phyloP scores from a whole-genome alignment of 208 protist genomes.

The Wallacemonas rigidus region DNA sequence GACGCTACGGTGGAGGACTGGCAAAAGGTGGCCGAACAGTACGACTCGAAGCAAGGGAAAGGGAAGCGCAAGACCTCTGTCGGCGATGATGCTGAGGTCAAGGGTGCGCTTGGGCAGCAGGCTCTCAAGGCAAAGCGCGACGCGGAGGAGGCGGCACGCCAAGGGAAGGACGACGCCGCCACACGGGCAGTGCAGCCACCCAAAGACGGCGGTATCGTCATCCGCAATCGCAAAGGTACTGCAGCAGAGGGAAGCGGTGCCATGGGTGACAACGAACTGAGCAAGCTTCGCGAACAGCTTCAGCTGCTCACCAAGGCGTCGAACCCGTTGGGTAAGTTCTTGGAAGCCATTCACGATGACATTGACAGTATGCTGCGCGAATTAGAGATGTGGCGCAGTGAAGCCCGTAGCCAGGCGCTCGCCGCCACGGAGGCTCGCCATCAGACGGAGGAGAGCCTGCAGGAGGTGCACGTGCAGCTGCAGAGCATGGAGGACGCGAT shows the following conservation, averaged over 20 bases:
- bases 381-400: slow-evolving; percentile 89
- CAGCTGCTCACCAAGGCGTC: slow-evolving; percentile 90
- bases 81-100: slow-evolving; percentile 59
- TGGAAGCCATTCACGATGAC: slow-evolving; percentile 88
- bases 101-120: slow-evolving; percentile 81
- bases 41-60: slow-evolving; percentile 42
- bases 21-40: slow-evolving; percentile 80
- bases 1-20: slow-evolving; percentile 65
- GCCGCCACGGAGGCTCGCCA: slow-evolving; percentile 77
- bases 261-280: slow-evolving; percentile 75
- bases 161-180: slow-evolving; percentile 36
- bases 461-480: slow-evolving; percentile 79
- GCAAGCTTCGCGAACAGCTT: slow-evolving; percentile 83
- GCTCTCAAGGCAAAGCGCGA: slow-evolving; percentile 82
- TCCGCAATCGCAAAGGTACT: slow-evolving; percentile 50
- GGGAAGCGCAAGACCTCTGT: slow-evolving; percentile 31
- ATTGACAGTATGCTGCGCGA: slow-evolving; percentile 90
- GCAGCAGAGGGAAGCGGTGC: slow-evolving; percentile 30
- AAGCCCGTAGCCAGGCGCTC: slow-evolving; percentile 80
- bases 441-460: slow-evolving; percentile 83
- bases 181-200: slow-evolving; percentile 21
- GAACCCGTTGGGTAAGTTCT: slow-evolving; percentile 85
- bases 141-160: slow-evolving; percentile 57
- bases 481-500: slow-evolving; percentile 88
- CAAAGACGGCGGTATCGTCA: slow-evolving; percentile 66